Evolutionary conservation across 352 stramenopile genomes (phyloP).

Genomic region (Globisporangium megalacanthum): DNA sequence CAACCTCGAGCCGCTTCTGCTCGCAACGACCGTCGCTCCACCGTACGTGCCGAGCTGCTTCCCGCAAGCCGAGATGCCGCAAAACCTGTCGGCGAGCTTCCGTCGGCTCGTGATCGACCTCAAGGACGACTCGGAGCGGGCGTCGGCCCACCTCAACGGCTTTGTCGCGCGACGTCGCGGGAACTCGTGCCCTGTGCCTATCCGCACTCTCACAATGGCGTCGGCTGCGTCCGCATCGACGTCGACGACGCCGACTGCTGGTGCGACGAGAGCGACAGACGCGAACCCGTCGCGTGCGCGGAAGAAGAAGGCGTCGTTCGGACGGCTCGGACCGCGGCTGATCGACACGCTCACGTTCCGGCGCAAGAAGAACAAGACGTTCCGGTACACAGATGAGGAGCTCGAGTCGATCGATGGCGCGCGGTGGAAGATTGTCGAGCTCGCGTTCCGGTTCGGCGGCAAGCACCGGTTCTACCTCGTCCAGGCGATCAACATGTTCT

Average conservation of each 20-base stretch:
- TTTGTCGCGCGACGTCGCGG: conserved; percentile 33
- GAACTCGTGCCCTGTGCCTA: conserved; percentile 54
- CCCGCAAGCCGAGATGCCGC: conserved; percentile 38
- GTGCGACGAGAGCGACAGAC: neutral
- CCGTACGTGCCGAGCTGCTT: conserved; percentile 17
- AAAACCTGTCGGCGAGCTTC: conserved; percentile 70
- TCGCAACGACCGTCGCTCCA: conserved; percentile 7
- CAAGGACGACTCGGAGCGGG: conserved; percentile 56
- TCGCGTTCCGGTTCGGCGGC: conserved; percentile 80
- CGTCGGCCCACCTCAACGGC: conserved; percentile 3
- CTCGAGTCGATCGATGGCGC: conserved; percentile 73
- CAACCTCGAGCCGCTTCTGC: conserved; percentile 9
- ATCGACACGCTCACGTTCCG: conserved; percentile 56
- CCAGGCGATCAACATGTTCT: conserved; percentile 87
- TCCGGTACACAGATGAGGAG: conserved; percentile 76
- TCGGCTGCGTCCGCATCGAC: conserved; percentile 2
- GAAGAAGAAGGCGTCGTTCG: conserved; percentile 60
- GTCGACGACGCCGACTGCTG: conserved; percentile 6
- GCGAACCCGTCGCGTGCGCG: conserved; percentile 15
- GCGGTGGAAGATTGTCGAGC: conserved; percentile 83
- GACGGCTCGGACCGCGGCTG: conserved; percentile 50
- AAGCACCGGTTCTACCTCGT: conserved; percentile 82
- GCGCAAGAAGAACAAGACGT: conserved; percentile 55
- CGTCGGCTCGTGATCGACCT: conserved; percentile 69
- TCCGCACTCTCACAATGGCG: neutral